Conservation (phyloP, 2,329 filamentous ascomycete genomes). For the Aureobasidium subglaciale region DNA sequence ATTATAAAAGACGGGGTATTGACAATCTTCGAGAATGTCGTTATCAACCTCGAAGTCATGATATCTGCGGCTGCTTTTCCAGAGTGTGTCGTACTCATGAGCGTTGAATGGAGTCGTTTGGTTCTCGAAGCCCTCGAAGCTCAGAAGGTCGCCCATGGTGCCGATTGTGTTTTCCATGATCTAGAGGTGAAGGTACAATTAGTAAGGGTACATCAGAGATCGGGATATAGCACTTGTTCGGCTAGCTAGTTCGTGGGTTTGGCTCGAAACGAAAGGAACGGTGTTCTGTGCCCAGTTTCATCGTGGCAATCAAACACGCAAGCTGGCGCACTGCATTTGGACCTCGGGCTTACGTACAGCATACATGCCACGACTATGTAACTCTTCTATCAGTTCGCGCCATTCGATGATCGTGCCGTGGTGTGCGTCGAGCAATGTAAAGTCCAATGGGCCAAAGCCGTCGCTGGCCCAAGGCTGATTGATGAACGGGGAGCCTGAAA, state of each 20-base stretch:
- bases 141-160: constrained; percentile 57
- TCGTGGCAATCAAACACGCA: too few relatives aligned
- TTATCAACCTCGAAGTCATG: constrained; percentile 52
- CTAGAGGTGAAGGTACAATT: too few relatives aligned
- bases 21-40: constrained; percentile 40
- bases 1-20: constrained; percentile 56
- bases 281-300: too few relatives aligned
- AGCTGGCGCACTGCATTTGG: too few relatives aligned
- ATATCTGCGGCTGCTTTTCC: constrained; percentile 50
- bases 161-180: constrained; percentile 59
- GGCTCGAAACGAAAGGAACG: too few relatives aligned
- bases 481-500: constrained; percentile 56
- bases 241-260: too few relatives aligned
- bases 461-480: constrained; percentile 59
- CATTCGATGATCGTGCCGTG: constrained; percentile 54
- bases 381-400: constrained; percentile 51
- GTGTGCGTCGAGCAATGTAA: constrained; percentile 57
- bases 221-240: too few relatives aligned
- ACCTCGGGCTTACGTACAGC: too few relatives aligned
- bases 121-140: constrained; percentile 55
- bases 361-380: constrained; percentile 57
- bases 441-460: constrained; percentile 52
- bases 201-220: too few relatives aligned
- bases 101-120: constrained; percentile 49
- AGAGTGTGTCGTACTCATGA: constrained; percentile 51